Conservation (phyloP, 331 rosid species). For the Rhamnella rubrinervis region DNA sequence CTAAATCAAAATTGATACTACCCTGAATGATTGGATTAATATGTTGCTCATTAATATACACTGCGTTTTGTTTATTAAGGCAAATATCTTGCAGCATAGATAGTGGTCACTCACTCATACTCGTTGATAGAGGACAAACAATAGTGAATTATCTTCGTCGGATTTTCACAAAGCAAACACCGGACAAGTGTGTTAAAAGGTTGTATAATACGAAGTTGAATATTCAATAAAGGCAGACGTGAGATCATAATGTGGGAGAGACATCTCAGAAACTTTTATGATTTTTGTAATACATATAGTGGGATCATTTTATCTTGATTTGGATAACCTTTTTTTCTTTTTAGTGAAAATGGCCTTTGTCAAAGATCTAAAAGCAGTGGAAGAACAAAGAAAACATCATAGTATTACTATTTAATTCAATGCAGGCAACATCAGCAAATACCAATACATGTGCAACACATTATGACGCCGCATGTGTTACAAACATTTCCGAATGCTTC, state of each 20-base stretch:
- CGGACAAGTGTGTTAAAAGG: neutral
- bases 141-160: slow-evolving; percentile 3
- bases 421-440: too few species aligned
- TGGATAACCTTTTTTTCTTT: neutral
- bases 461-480: too few species aligned
- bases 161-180: neutral
- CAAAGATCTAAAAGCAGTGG: too few species aligned
- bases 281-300: neutral
- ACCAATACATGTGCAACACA: too few species aligned
- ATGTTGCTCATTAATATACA: too few species aligned
- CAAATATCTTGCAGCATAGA: neutral
- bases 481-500: too few species aligned
- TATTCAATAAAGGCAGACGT: neutral
- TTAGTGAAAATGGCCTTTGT: too few species aligned
- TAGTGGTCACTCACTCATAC: neutral
- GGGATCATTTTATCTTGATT: neutral
- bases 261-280: neutral
- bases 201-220: too few species aligned
- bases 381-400: too few species aligned
- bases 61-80: neutral
- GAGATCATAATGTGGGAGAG: neutral
- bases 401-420: too few species aligned
- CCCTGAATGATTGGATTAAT: too few species aligned
- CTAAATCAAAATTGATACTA: too few species aligned
- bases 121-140: neutral